Base-by-base conservation (phyloP, 2,329 filamentous ascomycete genomes). In the Xylariales sp. region DNA sequence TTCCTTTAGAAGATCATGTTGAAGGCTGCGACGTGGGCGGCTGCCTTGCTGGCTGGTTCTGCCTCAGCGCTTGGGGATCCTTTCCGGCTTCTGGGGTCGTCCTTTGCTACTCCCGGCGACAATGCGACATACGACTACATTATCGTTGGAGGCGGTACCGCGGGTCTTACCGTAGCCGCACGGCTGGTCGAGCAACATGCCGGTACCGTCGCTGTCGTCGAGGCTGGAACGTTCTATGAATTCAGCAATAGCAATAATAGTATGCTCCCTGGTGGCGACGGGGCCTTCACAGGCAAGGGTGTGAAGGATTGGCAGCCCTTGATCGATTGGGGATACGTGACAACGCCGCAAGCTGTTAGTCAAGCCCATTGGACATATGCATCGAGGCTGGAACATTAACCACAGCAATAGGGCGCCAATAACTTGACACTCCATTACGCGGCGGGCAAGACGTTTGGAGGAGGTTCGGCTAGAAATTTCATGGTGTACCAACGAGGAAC, bases 141-240 rank as follows among this genome's bases (percentile, higher is more conserved):
- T 14, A 66, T 82, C n/a, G 74, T 81, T 28, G 80, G 81, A 36
- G 81, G 81, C 39, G 81, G 81, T 30, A 82, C 79, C 0, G 80
- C 80, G 0, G 81, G 81, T 30, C 76, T 80, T 41, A 74, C 77
- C 0, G 58, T 82, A 0, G 81, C 77, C 2, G 74, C 72, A 23
- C 75, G 81, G 3, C 73, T 83, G 0, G 64, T 71, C 30, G 72
- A 75, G 63, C 80, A 80, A 34, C 73, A 79, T 41, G 71, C 75
- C 23, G 75, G 74, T 62, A 75, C 72, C 7, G 80, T 83, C 8
- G 80, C 80, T 23, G 75, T 83, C 5, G 70, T 83, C 32, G 81
- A 83, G 69, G 81, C 80, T 1, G 81, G 81, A 10, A 69, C 68
- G 3, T 79, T 79, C 48, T 77, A 79, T 62, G 77, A 82, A 69